Evolutionary conservation across 176 grass and related monocot species (phyloP), one percentile per base, ranked within the genome.

Genomic region (Aegilops tauschii): DNA sequence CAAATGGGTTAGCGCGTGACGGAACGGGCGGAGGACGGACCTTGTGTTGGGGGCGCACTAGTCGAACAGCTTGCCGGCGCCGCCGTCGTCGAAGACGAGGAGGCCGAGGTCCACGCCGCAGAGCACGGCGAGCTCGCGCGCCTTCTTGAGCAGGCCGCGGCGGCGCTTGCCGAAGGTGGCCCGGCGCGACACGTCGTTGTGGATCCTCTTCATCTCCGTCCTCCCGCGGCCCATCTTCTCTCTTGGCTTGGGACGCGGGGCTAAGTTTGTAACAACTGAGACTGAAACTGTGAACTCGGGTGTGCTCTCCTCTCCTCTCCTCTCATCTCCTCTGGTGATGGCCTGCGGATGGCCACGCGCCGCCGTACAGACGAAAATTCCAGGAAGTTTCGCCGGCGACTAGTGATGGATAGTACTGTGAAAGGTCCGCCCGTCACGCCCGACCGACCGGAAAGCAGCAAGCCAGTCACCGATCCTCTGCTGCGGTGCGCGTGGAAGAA

Each of bases 91-190:
- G 80, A 89, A 89, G 80, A 84, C 42, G 84, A 89, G 5, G 12
- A 89, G 73, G 23, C 80, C 84, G n/a, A 89, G 37, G 47, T 84
- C 49, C 0, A 42, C 91, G 17, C 84, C 84, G 61, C 91, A 92
- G 21, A 92, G 87, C 25, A 92, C 67, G 20, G 84, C 84, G 44
- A 89, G 87, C 76, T 89, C 87, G 16, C 63, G 29, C 0, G 87
- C 87, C 71, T 92, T 92, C 91, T 92, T 92, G 2, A 87, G 62
- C 12, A 92, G n/a, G 11, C 90, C 87, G 42, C 47, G 63, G 80
- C 84, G 58, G 49, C 90, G 76, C 90, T 92, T 92, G 36, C 83
- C 86, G 87, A 89, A 89, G 67, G 83, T 81, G 7, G 83, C 87
- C 69, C 86, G 84, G 11, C 90, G 87, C 47, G 63, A 89, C 59